Evolutionary conservation across 257 asterid genomes (phyloP).

Genomic region (Capsicum baccatum): DNA sequence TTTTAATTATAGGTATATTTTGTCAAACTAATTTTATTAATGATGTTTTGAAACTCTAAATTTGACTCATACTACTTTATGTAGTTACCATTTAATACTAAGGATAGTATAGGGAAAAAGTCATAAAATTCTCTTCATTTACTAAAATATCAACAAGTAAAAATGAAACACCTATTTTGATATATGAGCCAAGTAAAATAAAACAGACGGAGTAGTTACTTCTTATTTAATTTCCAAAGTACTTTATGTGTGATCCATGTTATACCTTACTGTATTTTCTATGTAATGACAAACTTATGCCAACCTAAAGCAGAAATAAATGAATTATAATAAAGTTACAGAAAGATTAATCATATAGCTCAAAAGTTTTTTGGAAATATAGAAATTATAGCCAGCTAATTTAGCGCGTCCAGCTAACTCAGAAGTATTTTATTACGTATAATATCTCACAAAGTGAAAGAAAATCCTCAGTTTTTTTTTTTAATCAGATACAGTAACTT

Average conservation of each 20-base stretch:
- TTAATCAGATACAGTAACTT: background rate
- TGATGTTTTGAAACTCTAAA: no score
- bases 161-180: no score
- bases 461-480: background rate
- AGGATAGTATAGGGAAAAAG: no score
- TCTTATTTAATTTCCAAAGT: background rate
- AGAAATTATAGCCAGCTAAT: background rate
- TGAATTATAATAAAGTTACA: background rate
- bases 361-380: background rate
- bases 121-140: no score
- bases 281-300: conserved; percentile 1
- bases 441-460: background rate
- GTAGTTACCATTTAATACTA: no score
- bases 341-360: background rate
- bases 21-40: no score
- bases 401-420: background rate
- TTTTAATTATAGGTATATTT: no score
- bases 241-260: conserved; percentile 1
- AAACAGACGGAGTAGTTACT: background rate
- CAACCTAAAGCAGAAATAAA: background rate
- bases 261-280: conserved; percentile 3
- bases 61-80: no score
- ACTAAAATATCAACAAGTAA: no score
- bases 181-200: no score
- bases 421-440: background rate